Conservation (phyloP, 139 green algal genomes). For the Auxenochlorella pyrenoidosa region DNA sequence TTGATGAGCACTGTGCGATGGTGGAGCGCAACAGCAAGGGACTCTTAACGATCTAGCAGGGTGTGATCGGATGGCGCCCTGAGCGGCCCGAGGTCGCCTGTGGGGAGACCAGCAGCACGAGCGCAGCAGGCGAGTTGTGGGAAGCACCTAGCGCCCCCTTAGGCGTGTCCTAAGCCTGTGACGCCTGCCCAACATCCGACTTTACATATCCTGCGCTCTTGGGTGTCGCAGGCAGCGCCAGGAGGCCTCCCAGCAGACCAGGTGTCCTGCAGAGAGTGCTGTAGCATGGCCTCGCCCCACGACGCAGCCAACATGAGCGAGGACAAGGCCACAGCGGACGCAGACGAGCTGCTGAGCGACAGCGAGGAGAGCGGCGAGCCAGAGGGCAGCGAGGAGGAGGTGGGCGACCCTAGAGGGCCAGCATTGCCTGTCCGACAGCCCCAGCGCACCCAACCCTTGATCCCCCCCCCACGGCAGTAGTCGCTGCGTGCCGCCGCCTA, state of each 20-base stretch:
- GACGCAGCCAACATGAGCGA: constrained; percentile 14
- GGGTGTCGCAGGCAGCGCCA: background rate
- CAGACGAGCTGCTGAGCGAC: constrained; percentile 31
- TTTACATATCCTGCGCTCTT: background rate
- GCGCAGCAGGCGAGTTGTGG: too few species aligned
- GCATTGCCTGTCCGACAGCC: background rate
- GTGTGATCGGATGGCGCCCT: too few species aligned
- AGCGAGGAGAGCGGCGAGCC: constrained; percentile 30
- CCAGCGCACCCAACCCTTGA: too few species aligned
- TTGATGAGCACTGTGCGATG: background rate
- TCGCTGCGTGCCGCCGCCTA: background rate
- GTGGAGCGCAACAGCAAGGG: background rate
- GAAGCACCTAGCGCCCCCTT: too few species aligned
- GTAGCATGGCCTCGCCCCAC: background rate
- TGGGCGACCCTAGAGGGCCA: background rate
- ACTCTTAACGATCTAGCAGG: too few species aligned
- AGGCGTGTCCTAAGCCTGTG: background rate
- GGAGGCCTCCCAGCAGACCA: background rate
- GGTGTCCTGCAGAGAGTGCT: background rate
- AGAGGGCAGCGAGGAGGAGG: constrained; percentile 34
- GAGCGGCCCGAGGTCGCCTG: too few species aligned
- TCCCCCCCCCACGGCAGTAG: background rate
- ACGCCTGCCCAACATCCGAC: background rate
- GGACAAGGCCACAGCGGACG: constrained; percentile 21
- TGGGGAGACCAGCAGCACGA: too few species aligned